phyloP scores from a whole-genome alignment of 805 yeast genomes.

The Saccharomyces mikatae region DNA sequence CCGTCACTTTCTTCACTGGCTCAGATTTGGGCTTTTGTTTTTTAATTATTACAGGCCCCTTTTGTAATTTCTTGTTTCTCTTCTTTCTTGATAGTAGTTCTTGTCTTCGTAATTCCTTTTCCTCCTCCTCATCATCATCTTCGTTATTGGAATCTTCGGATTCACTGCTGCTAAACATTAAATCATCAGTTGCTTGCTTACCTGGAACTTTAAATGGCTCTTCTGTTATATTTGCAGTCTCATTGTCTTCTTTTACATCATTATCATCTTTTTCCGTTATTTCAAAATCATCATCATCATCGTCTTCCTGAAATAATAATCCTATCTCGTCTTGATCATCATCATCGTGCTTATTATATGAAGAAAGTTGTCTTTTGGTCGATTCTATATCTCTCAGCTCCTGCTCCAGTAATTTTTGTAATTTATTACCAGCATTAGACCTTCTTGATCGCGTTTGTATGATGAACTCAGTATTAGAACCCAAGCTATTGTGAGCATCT shows the following conservation, averaged over 20 bases:
- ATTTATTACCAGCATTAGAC: slow-evolving; percentile 82
- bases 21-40: slow-evolving; percentile 21
- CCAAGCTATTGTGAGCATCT: slow-evolving; percentile 4
- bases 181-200: slow-evolving; percentile 21
- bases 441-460: slow-evolving; percentile 72
- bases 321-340: slow-evolving; percentile 67
- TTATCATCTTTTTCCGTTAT: slow-evolving; percentile 24
- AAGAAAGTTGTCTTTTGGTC: slow-evolving; percentile 36
- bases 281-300: slow-evolving; percentile 43
- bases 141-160: slow-evolving; percentile 35
- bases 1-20: slow-evolving; percentile 23
- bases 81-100: slow-evolving; percentile 23
- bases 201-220: slow-evolving; percentile 3
- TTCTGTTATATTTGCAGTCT: slow-evolving; percentile 8
- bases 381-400: slow-evolving; percentile 41
- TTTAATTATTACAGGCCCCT: slow-evolving; percentile 30
- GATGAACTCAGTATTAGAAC: slow-evolving; percentile 41
- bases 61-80: slow-evolving; percentile 8
- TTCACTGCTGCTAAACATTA: slow-evolving; percentile 20
- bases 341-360: neutral
- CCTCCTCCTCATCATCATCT: slow-evolving; percentile 60
- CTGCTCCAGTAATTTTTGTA: slow-evolving; percentile 62
- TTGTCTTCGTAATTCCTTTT: slow-evolving; percentile 46
- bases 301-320: slow-evolving; percentile 59
- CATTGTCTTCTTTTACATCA: slow-evolving; percentile 23